Evolutionary conservation across 169 alveolate genomes (phyloP).

Genomic region (Cystoisospora suis): DNA sequence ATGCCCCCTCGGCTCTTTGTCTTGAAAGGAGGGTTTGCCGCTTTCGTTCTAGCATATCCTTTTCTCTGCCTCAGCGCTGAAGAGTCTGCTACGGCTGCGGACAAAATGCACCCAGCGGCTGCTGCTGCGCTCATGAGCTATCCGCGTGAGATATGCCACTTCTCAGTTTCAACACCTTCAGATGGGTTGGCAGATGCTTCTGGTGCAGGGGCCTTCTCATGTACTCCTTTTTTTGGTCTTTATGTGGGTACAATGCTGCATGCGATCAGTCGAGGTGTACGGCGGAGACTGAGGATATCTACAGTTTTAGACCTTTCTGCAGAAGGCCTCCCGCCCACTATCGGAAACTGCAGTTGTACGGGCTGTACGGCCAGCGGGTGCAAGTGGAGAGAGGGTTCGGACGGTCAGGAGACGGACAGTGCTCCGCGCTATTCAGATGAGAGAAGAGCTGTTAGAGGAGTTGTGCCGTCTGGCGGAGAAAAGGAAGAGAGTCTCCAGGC

Average conservation of each 20-base stretch:
- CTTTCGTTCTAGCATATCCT: not conserved
- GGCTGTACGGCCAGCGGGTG: constrained; percentile 1
- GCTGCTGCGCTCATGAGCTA: constrained; percentile 60
- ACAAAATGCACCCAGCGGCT: constrained; percentile 46
- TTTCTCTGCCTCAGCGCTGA: constrained; percentile 47
- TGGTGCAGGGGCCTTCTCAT: constrained; percentile 19
- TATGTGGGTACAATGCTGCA: constrained; percentile 44
- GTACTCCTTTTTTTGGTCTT: constrained; percentile 4
- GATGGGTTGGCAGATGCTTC: not conserved
- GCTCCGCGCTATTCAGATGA: too few relatives aligned
- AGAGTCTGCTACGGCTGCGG: constrained; percentile 42
- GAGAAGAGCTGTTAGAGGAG: too few relatives aligned
- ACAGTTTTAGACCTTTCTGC: not conserved
- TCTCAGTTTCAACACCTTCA: not conserved
- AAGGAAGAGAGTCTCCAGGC: too few relatives aligned
- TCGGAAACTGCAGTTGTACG: not conserved
- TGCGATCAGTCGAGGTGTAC: constrained; percentile 42
- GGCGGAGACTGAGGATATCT: constrained; percentile 20
- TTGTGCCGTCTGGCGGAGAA: too few relatives aligned
- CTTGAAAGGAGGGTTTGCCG: not conserved
- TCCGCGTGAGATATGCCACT: constrained; percentile 25
- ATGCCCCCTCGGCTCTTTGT: constrained; percentile 2
- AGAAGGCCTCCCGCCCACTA: constrained; percentile 5
- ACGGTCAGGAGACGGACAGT: not conserved
- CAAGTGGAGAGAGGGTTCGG: not conserved